These are phyloP conservation scores for Penicillium nordicum DNA, from an alignment of 2,329 filamentous ascomycete species.

Conservation along the genomic window DNA sequence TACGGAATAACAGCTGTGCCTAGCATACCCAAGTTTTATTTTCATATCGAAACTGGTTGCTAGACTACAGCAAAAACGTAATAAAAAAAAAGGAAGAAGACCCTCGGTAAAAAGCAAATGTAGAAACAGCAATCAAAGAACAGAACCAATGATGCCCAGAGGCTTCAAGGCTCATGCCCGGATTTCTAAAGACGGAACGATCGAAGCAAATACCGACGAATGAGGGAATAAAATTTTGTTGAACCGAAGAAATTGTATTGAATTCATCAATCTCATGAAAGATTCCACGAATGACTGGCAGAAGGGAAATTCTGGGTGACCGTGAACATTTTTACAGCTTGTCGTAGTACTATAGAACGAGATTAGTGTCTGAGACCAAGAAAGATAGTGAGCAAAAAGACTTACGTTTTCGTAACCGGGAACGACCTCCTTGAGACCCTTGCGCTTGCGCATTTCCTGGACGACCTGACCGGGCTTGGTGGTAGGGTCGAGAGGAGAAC, in stretches of 20 bases:
- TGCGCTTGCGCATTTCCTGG: slow-evolving; percentile 91
- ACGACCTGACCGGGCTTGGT: slow-evolving; percentile 82
- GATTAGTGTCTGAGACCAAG: slow-evolving; percentile 18
- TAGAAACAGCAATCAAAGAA: slow-evolving; percentile 22
- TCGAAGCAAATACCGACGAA: slow-evolving; percentile 24
- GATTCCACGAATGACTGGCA: slow-evolving; percentile 34
- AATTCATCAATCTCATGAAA: slow-evolving; percentile 46
- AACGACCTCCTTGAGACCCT: slow-evolving; percentile 97
- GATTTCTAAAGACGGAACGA: slow-evolving; percentile 29
- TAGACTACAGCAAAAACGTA: slow-evolving; percentile 23
- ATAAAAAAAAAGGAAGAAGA: slow-evolving; percentile 13
- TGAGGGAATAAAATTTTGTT: slow-evolving; percentile 29
- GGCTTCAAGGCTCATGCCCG: slow-evolving; percentile 7
- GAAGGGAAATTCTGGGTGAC: slow-evolving; percentile 43
- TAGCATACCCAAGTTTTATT: slow-evolving; percentile 32
- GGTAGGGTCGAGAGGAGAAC: slow-evolving; percentile 78
- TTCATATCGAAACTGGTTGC: slow-evolving; percentile 31
- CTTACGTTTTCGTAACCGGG: slow-evolving; percentile 94
- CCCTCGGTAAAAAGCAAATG: slow-evolving; percentile 19
- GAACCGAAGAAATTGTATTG: slow-evolving; percentile 36
- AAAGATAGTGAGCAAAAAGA: slow-evolving; percentile 28
- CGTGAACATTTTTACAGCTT: slow-evolving; percentile 72
- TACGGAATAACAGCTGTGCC: slow-evolving; percentile 3
- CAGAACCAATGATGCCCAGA: slow-evolving; percentile 13
- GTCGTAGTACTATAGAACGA: slow-evolving; percentile 78